A percentile compares a stretch with the other conserved stretches of the same genome.
These are phyloP conservation scores for Medicago arabica DNA, from an alignment of 306 rosid genomes.

Conservation along the genomic window DNA sequence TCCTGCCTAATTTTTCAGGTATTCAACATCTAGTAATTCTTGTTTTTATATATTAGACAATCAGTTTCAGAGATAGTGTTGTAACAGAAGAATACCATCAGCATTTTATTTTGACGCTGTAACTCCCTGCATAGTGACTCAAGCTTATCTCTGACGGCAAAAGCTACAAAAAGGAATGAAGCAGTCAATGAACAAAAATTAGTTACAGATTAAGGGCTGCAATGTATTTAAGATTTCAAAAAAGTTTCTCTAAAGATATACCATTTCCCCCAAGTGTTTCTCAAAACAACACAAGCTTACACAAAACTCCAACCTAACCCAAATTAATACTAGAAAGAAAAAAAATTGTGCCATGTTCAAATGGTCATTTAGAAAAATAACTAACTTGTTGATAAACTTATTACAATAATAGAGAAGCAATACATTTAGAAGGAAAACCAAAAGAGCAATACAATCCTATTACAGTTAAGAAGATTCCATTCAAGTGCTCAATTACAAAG, in stretches of 20 bases:
- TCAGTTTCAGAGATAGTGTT: constrained; percentile 42
- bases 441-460: background rate
- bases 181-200: constrained; percentile 32
- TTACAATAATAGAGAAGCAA: constrained; percentile 25
- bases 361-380: constrained; percentile 9
- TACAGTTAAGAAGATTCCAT: constrained; percentile 17
- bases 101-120: constrained; percentile 92
- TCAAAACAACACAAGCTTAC: constrained; percentile 31
- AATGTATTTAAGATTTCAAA: constrained; percentile 32
- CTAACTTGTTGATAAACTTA: background rate
- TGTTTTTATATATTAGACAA: constrained; percentile 11
- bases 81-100: constrained; percentile 69
- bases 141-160: constrained; percentile 87
- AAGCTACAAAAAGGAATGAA: constrained; percentile 57
- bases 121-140: constrained; percentile 97
- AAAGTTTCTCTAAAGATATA: constrained; percentile 6
- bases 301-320: constrained; percentile 14
- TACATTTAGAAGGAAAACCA: constrained; percentile 28
- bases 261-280: constrained; percentile 17
- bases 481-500: constrained; percentile 26
- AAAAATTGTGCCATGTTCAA: constrained; percentile 15
- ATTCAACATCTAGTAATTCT: constrained; percentile 21
- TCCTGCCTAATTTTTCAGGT: background rate
- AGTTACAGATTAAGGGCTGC: constrained; percentile 35
- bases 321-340: constrained; percentile 9